phyloP scores from a whole-genome alignment of 805 yeast genomes.

The Grigorovia yakushimaensis region DNA sequence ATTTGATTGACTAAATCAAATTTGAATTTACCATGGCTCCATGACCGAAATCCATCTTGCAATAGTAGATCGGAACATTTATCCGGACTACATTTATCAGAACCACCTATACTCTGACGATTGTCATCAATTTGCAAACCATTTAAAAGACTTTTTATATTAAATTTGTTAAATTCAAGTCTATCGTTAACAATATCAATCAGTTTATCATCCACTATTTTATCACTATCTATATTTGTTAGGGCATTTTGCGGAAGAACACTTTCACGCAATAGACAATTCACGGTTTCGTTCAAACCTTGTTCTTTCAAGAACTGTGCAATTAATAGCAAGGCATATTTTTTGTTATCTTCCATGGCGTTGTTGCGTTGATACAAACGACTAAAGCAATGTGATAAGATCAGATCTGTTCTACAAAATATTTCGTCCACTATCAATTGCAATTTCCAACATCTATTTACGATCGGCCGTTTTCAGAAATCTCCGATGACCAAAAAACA shows the following conservation, averaged over 20 bases:
- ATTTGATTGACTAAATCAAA: not conserved
- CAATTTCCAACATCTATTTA: too few relatives aligned
- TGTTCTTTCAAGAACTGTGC: slow-evolving; percentile 52
- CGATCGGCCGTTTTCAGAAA: too few relatives aligned
- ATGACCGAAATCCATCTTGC: slow-evolving; percentile 10
- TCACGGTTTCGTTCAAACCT: slow-evolving; percentile 38
- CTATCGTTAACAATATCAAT: slow-evolving; percentile 20
- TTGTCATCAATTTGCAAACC: slow-evolving; percentile 2
- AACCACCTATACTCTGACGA: too few relatives aligned
- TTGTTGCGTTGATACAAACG: not conserved
- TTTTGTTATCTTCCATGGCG: not conserved
- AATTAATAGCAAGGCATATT: slow-evolving; percentile 32
- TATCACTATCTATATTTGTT: not conserved
- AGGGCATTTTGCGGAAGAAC: slow-evolving; percentile 3
- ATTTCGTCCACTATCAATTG: not conserved
- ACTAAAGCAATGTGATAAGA: too few relatives aligned
- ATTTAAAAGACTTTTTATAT: slow-evolving; percentile 8
- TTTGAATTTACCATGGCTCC: slow-evolving; percentile 15
- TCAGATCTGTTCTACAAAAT: too few relatives aligned
- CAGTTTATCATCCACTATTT: slow-evolving; percentile 6
- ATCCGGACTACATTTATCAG: slow-evolving; percentile 1
- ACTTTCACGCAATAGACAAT: slow-evolving; percentile 35
- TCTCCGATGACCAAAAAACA: too few relatives aligned
- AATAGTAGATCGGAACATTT: slow-evolving; percentile 1
- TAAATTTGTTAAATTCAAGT: slow-evolving; percentile 16